Conservation (phyloP, 345 rosid genomes). For the Euphorbia pulcherrima region DNA sequence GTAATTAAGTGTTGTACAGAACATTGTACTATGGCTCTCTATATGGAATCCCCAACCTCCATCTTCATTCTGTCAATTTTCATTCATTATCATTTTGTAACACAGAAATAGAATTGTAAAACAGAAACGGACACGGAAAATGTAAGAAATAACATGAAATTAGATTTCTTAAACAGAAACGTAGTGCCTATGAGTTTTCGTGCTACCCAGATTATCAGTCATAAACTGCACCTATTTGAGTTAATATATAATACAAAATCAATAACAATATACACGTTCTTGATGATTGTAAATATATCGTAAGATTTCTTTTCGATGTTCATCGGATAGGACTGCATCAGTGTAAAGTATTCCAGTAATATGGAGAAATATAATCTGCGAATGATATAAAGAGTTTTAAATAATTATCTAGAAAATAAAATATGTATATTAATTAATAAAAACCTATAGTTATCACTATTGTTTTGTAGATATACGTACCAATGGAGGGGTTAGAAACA, state of each 20-base stretch:
- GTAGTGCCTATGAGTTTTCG: too few relatives aligned
- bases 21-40: background rate
- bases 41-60: background rate
- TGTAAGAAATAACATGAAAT: background rate
- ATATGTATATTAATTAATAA: too few relatives aligned
- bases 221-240: background rate
- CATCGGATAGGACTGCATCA: conserved; percentile 1
- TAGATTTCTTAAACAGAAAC: too few relatives aligned
- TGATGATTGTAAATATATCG: conserved; percentile 19
- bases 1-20: background rate
- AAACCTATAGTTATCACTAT: too few relatives aligned
- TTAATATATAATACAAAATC: too few relatives aligned
- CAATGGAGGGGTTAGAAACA: too few relatives aligned
- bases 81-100: too few relatives aligned
- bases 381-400: too few relatives aligned
- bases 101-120: background rate
- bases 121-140: background rate
- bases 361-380: background rate
- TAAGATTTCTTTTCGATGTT: conserved; percentile 5
- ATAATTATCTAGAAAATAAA: too few relatives aligned
- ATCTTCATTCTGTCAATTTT: background rate
- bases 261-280: background rate
- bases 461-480: too few relatives aligned
- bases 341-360: conserved; percentile 10
- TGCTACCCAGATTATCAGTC: too few relatives aligned